Conservation (phyloP, 805 yeast species). For the Candida vartiovaarae region DNA sequence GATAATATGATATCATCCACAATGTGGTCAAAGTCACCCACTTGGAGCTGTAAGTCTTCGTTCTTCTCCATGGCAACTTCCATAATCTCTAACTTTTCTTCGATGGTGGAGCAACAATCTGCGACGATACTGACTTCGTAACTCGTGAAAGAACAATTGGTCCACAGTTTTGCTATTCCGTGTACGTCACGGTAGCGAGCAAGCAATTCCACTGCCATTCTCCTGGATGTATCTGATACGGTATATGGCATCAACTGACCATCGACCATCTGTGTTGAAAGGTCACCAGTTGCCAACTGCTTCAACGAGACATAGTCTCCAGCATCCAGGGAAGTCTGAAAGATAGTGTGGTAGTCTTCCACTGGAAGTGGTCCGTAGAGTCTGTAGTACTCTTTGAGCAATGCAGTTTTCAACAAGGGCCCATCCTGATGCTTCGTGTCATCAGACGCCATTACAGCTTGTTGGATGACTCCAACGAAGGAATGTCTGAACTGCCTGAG, state of each 20-base stretch:
- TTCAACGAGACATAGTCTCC: constrained; percentile 1
- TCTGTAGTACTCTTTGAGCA: not conserved
- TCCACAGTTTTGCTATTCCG: not conserved
- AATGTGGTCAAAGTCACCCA: constrained; percentile 11
- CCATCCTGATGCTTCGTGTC: not conserved
- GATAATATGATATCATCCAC: constrained; percentile 3
- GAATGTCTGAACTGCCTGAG: constrained; percentile 5
- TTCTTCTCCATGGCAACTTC: not conserved
- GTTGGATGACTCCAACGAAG: constrained; percentile 3
- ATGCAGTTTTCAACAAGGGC: not conserved
- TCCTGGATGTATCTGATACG: not conserved
- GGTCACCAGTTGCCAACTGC: not conserved
- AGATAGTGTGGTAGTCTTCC: constrained; percentile 10
- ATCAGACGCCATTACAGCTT: constrained; percentile 1
- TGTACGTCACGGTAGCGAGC: not conserved
- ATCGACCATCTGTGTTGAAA: not conserved
- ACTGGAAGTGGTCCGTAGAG: constrained; percentile 1
- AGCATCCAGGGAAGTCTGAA: not conserved
- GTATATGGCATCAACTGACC: not conserved
- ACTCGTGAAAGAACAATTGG: constrained; percentile 1
- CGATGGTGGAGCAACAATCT: not conserved
- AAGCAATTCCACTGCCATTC: not conserved
- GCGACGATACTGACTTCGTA: constrained; percentile 1
- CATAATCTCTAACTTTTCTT: not conserved
- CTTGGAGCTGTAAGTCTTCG: not conserved